A percentile compares a stretch with the other conserved stretches of the same genome.
phyloP scores from a whole-genome alignment of 1,139 yeast species.

The Barnettozyma hawaiiensis region DNA sequence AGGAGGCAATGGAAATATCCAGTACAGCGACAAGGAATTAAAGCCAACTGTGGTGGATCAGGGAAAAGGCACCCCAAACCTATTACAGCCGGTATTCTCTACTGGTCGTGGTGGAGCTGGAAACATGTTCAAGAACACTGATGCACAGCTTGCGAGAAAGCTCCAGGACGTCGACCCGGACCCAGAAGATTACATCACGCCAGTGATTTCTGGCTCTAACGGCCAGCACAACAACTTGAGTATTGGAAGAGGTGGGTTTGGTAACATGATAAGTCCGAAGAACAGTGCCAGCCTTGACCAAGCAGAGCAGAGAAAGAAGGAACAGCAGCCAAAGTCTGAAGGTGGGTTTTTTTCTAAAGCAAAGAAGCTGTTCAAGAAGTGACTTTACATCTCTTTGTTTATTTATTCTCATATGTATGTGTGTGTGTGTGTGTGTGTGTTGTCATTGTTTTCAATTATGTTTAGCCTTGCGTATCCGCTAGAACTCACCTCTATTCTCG shows the following conservation, averaged over 20 bases:
- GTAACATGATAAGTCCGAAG: conserved; percentile 35
- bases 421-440: too few relatives aligned
- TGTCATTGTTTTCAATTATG: too few relatives aligned
- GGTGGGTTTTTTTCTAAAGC: conserved; percentile 25
- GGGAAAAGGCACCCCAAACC: conserved; percentile 60
- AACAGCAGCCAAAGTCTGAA: conserved; percentile 8
- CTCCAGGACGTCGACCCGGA: conserved; percentile 62
- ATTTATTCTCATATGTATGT: too few relatives aligned
- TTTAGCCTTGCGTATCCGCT: too few relatives aligned
- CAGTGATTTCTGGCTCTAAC: conserved; percentile 16
- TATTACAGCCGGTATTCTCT: conserved; percentile 52
- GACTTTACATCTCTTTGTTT: too few relatives aligned
- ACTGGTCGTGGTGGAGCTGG: conserved; percentile 86
- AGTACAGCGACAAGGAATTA: conserved; percentile 39
- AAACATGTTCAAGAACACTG: conserved; percentile 62
- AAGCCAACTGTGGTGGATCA: conserved; percentile 52
- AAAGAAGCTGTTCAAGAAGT: conserved; percentile 23
- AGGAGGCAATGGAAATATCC: conserved; percentile 77
- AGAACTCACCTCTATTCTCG: too few relatives aligned
- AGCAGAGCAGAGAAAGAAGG: conserved; percentile 18
- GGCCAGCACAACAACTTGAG: conserved; percentile 35
- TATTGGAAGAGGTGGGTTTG: conserved; percentile 36
- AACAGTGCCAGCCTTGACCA: conserved; percentile 25
- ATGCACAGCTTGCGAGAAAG: conserved; percentile 55
- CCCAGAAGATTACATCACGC: conserved; percentile 25